Percentiles rank a stretch among this genome's conserved stretches.
Evolutionary conservation across 352 stramenopile genomes (phyloP).

Genomic region (Chrysophaeum taylorii): DNA sequence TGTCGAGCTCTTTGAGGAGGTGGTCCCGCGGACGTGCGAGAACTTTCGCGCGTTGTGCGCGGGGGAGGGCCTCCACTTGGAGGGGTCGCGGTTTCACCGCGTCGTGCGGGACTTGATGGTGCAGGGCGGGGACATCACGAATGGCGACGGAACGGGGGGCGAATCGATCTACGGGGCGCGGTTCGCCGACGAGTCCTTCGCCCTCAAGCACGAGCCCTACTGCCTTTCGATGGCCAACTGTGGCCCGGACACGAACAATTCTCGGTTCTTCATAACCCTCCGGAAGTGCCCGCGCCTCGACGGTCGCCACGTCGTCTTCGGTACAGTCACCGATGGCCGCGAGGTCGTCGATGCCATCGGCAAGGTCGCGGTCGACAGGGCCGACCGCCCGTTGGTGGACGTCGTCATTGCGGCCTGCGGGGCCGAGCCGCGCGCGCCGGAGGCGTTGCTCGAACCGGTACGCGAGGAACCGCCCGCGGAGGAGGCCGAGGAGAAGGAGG

Average conservation of each 20-base stretch:
- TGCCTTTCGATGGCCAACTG: conserved; percentile 87
- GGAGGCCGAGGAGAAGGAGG: conserved; percentile 8
- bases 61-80: conserved; percentile 76
- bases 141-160: conserved; percentile 75
- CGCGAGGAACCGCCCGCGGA: neutral
- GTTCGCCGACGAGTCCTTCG: conserved; percentile 92
- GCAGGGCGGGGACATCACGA: conserved; percentile 81
- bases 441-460: too few species aligned
- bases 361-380: conserved; percentile 47
- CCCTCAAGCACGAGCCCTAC: conserved; percentile 64
- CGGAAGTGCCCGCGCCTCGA: conserved; percentile 85
- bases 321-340: conserved; percentile 73
- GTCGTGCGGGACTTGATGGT: conserved; percentile 87
- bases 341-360: conserved; percentile 7
- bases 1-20: conserved; percentile 56
- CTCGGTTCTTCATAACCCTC: conserved; percentile 99
- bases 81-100: conserved; percentile 76
- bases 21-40: conserved; percentile 81
- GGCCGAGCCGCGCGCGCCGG: neutral
- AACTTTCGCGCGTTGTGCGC: conserved; percentile 88
- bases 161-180: conserved; percentile 85
- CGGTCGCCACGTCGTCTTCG: conserved; percentile 89
- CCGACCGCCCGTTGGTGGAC: conserved; percentile 60
- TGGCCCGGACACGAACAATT: conserved; percentile 93
- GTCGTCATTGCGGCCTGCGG: conserved; percentile 83